Evolutionary conservation across 768 basidiomycete genomes (phyloP).

Genomic region (Auricularia cornea): DNA sequence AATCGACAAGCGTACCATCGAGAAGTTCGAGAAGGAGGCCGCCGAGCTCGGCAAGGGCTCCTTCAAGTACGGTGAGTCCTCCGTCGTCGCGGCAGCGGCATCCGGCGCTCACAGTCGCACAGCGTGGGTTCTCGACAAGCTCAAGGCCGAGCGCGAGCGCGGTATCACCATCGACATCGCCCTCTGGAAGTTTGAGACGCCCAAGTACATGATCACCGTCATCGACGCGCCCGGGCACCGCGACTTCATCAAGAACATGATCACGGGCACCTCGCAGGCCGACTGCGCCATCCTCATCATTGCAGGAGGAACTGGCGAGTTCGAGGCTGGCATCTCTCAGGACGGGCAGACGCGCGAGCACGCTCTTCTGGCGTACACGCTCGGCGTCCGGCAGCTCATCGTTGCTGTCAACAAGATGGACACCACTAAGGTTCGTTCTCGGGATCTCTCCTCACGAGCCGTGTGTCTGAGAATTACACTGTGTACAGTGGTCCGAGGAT

Average conservation of each 20-base stretch:
- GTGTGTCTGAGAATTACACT: too few species aligned
- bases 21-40: slow-evolving; percentile 99
- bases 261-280: slow-evolving; percentile 99
- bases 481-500: slow-evolving; percentile 95
- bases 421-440: slow-evolving; percentile 91
- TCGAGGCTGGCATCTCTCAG: slow-evolving; percentile 99
- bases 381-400: slow-evolving; percentile 99
- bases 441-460: too few species aligned
- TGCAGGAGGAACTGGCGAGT: slow-evolving; percentile 98
- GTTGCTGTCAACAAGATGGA: slow-evolving; percentile 99
- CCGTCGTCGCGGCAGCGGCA: too few species aligned
- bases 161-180: slow-evolving; percentile 99
- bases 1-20: slow-evolving; percentile 99
- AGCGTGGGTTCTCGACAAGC: slow-evolving; percentile 99
- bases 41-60: slow-evolving; percentile 99
- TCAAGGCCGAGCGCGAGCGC: slow-evolving; percentile 99
- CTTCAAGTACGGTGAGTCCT: slow-evolving; percentile 82
- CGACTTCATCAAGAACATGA: slow-evolving; percentile 99
- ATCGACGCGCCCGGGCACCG: slow-evolving; percentile 99
- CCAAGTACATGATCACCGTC: slow-evolving; percentile 91
- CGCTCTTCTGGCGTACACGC: slow-evolving; percentile 98
- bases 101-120: slow-evolving; percentile 36
- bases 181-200: slow-evolving; percentile 99
- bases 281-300: slow-evolving; percentile 99
- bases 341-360: slow-evolving; percentile 99